A percentile compares a stretch with the other conserved stretches of the same genome.
Conservation (phyloP, 2,329 filamentous ascomycete species). For the Colletotrichum sp. region DNA sequence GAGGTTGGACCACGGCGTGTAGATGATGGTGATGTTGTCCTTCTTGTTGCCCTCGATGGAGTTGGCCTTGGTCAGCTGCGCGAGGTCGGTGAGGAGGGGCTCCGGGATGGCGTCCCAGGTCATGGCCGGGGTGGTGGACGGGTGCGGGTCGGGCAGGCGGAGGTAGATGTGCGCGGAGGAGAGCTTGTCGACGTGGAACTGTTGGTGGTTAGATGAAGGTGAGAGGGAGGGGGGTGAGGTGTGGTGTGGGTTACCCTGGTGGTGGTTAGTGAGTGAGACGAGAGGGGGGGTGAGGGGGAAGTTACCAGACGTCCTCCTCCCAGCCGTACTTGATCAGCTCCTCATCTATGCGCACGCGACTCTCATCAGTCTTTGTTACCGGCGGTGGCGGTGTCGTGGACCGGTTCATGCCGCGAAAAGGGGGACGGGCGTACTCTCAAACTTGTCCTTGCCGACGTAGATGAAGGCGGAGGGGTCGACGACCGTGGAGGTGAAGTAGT, state of each 20-base stretch:
- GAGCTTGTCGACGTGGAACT: conserved; percentile 98
- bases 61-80: conserved; percentile 98
- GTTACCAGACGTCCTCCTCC: conserved; percentile 93
- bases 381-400: too few relatives aligned
- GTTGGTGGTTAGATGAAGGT: conserved; percentile 35
- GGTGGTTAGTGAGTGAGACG: neutral
- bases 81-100: conserved; percentile 82
- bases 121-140: neutral
- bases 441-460: conserved; percentile 99
- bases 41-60: conserved; percentile 99
- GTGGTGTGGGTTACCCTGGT: conserved; percentile 29
- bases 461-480: conserved; percentile 85
- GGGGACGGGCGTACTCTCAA: conserved; percentile 78
- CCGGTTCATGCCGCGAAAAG: too few relatives aligned
- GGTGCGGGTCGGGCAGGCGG: conserved; percentile 72
- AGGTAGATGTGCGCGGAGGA: conserved; percentile 97
- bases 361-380: neutral
- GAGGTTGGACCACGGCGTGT: conserved; percentile 97
- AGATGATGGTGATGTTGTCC: conserved; percentile 95
- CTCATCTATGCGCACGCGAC: conserved; percentile 70
- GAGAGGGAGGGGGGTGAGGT: neutral
- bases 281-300: conserved; percentile 2
- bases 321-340: conserved; percentile 93
- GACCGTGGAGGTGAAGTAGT: conserved; percentile 89
- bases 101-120: conserved; percentile 81